These are phyloP conservation scores for Gynandropsis gynandra DNA, from an alignment of 345 rosid genomes.

Conservation along the genomic window DNA sequence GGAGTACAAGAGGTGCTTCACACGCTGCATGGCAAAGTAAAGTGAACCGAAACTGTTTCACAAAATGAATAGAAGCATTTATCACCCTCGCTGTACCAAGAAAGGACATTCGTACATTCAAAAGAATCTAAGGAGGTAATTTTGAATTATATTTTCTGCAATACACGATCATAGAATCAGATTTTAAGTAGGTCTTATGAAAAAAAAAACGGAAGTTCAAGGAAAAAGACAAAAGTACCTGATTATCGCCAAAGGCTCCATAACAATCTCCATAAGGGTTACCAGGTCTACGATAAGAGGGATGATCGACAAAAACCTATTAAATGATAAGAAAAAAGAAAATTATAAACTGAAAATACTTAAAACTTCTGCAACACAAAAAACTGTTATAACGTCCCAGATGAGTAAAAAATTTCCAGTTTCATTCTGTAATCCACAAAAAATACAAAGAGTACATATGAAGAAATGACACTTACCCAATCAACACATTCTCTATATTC, in stretches of 20 bases:
- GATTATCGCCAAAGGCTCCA: slow-evolving; percentile 94
- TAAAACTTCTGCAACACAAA: neutral
- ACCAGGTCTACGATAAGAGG: slow-evolving; percentile 82
- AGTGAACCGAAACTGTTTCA: slow-evolving; percentile 86
- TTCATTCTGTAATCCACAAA: no score
- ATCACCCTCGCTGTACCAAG: slow-evolving; percentile 21
- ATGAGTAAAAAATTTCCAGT: no score
- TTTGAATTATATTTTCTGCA: no score
- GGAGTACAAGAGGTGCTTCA: slow-evolving; percentile 94
- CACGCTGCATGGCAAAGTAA: slow-evolving; percentile 93
- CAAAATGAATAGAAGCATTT: slow-evolving; percentile 18
- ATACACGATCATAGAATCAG: no score
- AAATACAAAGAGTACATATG: no score
- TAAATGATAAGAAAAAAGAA: slow-evolving; percentile 6
- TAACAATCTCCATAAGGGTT: slow-evolving; percentile 76
- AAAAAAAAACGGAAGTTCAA: neutral
- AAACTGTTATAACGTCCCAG: no score
- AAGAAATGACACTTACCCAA: slow-evolving; percentile 79
- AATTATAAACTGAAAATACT: neutral
- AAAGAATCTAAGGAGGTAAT: neutral
- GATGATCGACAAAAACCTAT: slow-evolving; percentile 93
- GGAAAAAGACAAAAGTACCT: slow-evolving; percentile 41
- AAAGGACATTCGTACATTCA: neutral
- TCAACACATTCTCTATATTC: slow-evolving; percentile 87
- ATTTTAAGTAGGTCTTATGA: no score